Base-by-base conservation (phyloP, 768 basidiomycete species). In the Daedalea quercina region DNA sequence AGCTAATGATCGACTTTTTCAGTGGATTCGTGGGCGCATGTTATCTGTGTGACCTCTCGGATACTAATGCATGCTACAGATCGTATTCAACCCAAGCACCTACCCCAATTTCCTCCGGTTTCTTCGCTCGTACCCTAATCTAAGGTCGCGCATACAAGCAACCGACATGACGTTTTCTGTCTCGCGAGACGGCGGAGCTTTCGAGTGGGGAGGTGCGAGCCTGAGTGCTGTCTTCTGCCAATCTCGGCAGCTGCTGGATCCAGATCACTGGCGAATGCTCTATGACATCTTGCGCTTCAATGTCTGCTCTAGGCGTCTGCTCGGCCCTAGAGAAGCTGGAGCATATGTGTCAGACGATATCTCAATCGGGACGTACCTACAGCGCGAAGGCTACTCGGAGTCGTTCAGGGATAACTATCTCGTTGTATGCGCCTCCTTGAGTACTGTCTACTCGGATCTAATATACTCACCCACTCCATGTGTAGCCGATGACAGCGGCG, bases 161-260 rank as follows among this genome's bases (percentile, higher is more conserved):
- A 87, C 86, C 0, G 79, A 82, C 51, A 90, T 90, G 87, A 84
- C 87, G 0, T 90, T 90, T 67, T 79, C 80, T 57, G 79, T 92
- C 35, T 85, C 87, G 3, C 75, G 87, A 45, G 85, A 90, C 64
- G 54, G 64, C 20, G 89, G 87, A 0, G 65, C 60, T 1, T 87
- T 87, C 58, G 87, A 90, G 65, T 90, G 89, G 86, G 85, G 87
- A 2, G 86, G 87, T 26, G 77, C 79, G 57, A 81, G 78, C 44
- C 70, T 80, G 0, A 62, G 71, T 8, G 77, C 80, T 0, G 71
- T 90, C 0, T 90, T 90, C 64, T 84, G 83, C 60, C 87, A 88
- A 65, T 70, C 75, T 3, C 69, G 67, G 42, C 79, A 86, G 22
- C 54, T 89, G 31, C 64, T 87, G 1, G 81, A 85, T 52, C 77